phyloP scores from a whole-genome alignment of 768 basidiomycete species.

The Boletus rubroflammeus region DNA sequence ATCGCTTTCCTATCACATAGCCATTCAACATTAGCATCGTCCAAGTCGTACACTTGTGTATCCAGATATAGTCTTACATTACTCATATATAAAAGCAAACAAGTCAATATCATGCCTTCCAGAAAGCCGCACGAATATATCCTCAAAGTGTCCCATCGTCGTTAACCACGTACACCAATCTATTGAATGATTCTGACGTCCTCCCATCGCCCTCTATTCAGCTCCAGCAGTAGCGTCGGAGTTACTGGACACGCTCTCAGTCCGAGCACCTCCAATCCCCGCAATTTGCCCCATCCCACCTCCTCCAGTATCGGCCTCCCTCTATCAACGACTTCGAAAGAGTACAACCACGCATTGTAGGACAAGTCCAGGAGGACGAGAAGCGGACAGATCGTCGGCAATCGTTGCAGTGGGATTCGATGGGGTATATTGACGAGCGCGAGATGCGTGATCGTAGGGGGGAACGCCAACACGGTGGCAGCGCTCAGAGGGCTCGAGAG shows the following conservation, averaged over 20 bases:
- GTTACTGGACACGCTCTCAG: constrained; percentile 51
- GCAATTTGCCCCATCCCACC: constrained; percentile 59
- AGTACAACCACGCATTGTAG: constrained; percentile 50
- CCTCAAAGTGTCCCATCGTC: neutral
- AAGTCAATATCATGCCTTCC: neutral
- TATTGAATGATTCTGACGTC: constrained; percentile 52
- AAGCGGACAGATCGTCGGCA: constrained; percentile 60
- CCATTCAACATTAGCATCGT: constrained; percentile 14
- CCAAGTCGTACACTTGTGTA: constrained; percentile 14
- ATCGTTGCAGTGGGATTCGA: constrained; percentile 49
- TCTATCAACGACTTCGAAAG: neutral
- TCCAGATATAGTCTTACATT: constrained; percentile 24
- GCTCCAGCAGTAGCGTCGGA: constrained; percentile 35
- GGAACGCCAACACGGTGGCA: constrained; percentile 47
- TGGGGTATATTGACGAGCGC: constrained; percentile 51
- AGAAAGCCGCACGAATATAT: too few species aligned
- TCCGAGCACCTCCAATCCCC: constrained; percentile 50
- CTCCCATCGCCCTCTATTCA: constrained; percentile 65
- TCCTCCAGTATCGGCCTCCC: constrained; percentile 41
- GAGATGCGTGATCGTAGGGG: constrained; percentile 62
- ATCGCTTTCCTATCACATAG: constrained; percentile 6
- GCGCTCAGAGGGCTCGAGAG: constrained; percentile 46
- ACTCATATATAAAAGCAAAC: constrained; percentile 23
- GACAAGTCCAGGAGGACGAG: constrained; percentile 64
- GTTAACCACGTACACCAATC: neutral